Percentiles rank a stretch among this genome's conserved stretches.
Conservation (phyloP, 2,329 filamentous ascomycete genomes). For the Thelonectria discophora region DNA sequence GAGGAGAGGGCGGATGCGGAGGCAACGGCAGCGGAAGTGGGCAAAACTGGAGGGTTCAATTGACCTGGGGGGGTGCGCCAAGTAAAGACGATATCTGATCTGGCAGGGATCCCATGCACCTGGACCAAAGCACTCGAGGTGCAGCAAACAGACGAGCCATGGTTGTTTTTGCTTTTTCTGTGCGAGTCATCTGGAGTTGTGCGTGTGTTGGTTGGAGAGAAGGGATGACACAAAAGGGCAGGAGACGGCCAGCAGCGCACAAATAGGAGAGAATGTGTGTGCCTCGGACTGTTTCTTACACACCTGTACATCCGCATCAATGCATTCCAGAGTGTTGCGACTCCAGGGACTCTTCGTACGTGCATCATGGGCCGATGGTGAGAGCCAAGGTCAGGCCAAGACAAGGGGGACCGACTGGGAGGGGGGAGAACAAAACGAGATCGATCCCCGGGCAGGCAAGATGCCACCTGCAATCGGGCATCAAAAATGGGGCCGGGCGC, state of each 20-base stretch:
- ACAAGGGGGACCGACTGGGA: background rate
- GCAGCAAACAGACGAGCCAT: background rate
- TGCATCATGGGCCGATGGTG: conserved; percentile 14
- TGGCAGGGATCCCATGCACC: background rate
- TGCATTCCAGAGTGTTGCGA: background rate
- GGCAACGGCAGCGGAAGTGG: background rate
- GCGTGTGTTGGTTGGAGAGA: background rate
- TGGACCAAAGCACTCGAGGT: background rate
- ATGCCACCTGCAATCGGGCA: conserved; percentile 6
- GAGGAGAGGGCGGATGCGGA: too few relatives aligned
- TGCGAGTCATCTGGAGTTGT: background rate
- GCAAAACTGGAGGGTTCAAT: background rate
- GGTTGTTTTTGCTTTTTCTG: background rate
- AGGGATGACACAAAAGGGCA: too few relatives aligned
- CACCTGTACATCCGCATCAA: background rate
- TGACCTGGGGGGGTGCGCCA: background rate
- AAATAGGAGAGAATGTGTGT: too few relatives aligned
- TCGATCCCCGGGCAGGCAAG: conserved; percentile 14
- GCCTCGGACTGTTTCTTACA: too few relatives aligned
- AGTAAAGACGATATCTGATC: background rate
- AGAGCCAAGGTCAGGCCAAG: conserved; percentile 8
- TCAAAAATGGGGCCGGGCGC: background rate
- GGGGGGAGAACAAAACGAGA: conserved; percentile 1
- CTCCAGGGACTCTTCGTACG: background rate
- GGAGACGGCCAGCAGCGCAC: too few relatives aligned